Percentiles rank a stretch among this genome's conserved stretches.
Conservation (phyloP, 2,329 filamentous ascomycete species). For the Sarocladiaceae sp. region DNA sequence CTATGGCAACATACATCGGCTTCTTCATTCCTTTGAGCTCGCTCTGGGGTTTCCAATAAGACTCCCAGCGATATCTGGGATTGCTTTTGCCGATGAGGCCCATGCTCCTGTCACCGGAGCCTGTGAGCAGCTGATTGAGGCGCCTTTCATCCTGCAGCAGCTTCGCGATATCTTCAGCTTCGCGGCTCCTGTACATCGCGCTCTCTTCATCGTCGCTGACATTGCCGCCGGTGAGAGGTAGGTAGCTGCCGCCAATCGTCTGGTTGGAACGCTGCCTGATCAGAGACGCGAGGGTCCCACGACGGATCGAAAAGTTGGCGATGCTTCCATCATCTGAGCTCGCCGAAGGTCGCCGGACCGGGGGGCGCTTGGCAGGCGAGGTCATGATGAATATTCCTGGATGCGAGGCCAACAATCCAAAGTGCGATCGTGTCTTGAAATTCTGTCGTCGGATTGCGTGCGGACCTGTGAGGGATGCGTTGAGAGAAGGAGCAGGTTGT, state of each 20-base stretch:
- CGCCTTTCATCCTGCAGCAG: conserved; percentile 50
- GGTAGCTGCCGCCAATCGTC: conserved; percentile 22
- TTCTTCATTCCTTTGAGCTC: conserved; percentile 66
- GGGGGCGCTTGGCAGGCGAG: conserved; percentile 9
- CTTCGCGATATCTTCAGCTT: conserved; percentile 39
- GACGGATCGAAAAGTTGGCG: conserved; percentile 26
- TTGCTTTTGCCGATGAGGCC: conserved; percentile 85
- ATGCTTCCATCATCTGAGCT: conserved; percentile 23
- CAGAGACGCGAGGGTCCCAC: conserved; percentile 30
- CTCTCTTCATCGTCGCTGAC: conserved; percentile 26
- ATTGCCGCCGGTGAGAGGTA: conserved; percentile 14
- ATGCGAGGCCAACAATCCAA: neutral
- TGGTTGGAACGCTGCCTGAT: conserved; percentile 32
- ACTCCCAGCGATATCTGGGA: conserved; percentile 77
- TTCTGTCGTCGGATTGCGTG: neutral
- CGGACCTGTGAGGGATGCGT: too few species aligned
- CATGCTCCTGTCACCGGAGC: conserved; percentile 74
- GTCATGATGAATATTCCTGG: conserved; percentile 8
- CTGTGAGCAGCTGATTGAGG: conserved; percentile 52
- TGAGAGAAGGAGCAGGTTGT: too few species aligned
- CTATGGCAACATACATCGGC: conserved; percentile 46
- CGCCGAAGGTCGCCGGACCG: conserved; percentile 24
- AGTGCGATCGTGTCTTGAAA: neutral
- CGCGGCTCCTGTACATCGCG: conserved; percentile 15
- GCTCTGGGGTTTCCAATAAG: conserved; percentile 77